Percentiles rank a stretch among this genome's conserved stretches.
These are phyloP conservation scores for Blastocystis sp. DNA, from an alignment of 352 stramenopile genomes.

Conservation along the genomic window DNA sequence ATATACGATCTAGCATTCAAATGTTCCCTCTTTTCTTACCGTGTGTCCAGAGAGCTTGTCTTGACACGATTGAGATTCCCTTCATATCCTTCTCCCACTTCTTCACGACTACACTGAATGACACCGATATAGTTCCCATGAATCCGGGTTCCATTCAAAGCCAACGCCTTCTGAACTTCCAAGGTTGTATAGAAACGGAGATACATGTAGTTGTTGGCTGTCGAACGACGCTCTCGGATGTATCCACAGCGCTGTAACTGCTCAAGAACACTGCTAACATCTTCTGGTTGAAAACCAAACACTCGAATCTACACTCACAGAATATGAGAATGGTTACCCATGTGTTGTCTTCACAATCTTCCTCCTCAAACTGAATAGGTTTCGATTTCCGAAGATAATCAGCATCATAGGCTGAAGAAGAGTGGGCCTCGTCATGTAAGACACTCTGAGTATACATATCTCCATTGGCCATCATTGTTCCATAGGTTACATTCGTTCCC, in stretches of 20 bases:
- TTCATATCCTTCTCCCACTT: neutral
- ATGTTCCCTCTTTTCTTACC: neutral
- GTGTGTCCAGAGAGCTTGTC: neutral
- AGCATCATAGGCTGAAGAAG: neutral
- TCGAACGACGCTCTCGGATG: neutral
- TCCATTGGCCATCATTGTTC: neutral
- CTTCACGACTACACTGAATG: neutral
- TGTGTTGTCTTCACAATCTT: neutral
- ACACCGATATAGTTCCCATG: constrained; percentile 2
- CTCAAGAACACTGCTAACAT: neutral
- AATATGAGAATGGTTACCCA: neutral
- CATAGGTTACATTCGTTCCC: neutral
- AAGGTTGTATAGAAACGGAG: neutral
- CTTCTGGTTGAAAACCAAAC: neutral
- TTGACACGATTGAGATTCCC: neutral
- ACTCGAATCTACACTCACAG: neutral
- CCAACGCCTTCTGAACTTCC: constrained; percentile 22
- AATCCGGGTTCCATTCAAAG: neutral
- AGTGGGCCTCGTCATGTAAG: neutral
- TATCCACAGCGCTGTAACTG: constrained; percentile 1
- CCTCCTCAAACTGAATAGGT: constrained; percentile 1
- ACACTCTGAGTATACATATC: neutral
- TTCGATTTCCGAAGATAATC: neutral
- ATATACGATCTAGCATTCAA: neutral
- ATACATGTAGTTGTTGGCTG: constrained; percentile 6